Conservation (phyloP, 345 rosid genomes). For the Salix caprea region DNA sequence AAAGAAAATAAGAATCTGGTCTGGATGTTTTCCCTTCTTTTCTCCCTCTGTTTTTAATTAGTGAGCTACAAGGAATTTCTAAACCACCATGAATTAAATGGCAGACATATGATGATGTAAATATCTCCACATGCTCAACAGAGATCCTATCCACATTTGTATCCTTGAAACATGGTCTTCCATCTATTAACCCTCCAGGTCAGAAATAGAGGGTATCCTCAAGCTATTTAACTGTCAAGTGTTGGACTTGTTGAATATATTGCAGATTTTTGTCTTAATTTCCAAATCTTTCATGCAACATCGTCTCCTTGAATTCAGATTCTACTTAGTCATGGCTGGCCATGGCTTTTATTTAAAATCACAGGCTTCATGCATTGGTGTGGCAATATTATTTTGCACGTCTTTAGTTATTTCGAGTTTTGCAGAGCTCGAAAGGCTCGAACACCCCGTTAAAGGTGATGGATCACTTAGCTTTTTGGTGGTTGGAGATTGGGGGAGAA, state of each 20-base stretch:
- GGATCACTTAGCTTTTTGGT: slow-evolving; percentile 61
- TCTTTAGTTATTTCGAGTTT: neutral
- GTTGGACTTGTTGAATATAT: neutral
- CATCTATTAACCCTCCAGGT: neutral
- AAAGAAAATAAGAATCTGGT: neutral
- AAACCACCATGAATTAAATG: neutral
- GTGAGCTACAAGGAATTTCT: neutral
- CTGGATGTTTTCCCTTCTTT: neutral
- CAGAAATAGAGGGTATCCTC: neutral
- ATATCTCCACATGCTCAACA: neutral
- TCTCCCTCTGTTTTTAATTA: neutral
- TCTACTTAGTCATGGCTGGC: slow-evolving; percentile 17
- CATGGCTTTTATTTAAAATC: slow-evolving; percentile 15
- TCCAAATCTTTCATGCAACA: neutral
- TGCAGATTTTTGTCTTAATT: neutral
- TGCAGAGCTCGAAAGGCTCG: slow-evolving; percentile 41
- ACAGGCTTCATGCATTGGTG: neutral
- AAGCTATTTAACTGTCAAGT: neutral
- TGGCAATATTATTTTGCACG: neutral
- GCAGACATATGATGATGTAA: neutral
- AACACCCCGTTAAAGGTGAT: slow-evolving; percentile 42
- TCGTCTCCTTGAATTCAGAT: neutral
- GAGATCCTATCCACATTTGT: neutral
- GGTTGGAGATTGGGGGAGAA: slow-evolving; percentile 79
- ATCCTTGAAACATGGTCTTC: slow-evolving; percentile 23